phyloP scores from a whole-genome alignment of 2,329 filamentous ascomycete species.

The Ophiocordyceps camponoti-floridani region DNA sequence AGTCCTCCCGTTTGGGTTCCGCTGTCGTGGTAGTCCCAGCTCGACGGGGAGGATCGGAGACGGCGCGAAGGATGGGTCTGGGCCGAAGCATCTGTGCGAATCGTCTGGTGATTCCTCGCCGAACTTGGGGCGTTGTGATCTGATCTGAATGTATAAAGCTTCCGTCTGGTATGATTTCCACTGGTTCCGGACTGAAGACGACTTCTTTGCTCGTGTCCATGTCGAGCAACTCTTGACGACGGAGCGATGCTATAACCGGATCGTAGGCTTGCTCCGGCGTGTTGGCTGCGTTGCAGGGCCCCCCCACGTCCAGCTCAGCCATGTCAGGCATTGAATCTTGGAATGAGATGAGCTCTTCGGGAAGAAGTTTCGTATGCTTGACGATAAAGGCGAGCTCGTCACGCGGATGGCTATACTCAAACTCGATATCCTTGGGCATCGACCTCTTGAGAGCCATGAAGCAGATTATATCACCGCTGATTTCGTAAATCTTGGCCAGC shows the following conservation, averaged over 20 bases:
- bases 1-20: no score
- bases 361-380: neutral
- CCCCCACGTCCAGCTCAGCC: neutral
- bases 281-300: no score
- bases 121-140: neutral
- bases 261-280: neutral
- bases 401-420: neutral
- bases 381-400: neutral
- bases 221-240: neutral
- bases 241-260: no score
- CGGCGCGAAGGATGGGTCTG: neutral
- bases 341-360: neutral
- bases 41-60: neutral
- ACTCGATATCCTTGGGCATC: neutral
- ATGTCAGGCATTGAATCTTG: neutral
- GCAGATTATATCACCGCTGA: neutral
- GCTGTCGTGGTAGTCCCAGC: no score
- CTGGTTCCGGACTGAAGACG: neutral
- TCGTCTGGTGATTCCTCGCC: neutral
- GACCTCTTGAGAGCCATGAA: neutral
- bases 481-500: neutral
- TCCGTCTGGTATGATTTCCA: neutral
- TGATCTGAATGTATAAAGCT: neutral
- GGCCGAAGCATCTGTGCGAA: neutral
- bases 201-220: neutral